Base-by-base conservation (phyloP, 75 land plant genomes). In the Isoetes taiwanensis region DNA sequence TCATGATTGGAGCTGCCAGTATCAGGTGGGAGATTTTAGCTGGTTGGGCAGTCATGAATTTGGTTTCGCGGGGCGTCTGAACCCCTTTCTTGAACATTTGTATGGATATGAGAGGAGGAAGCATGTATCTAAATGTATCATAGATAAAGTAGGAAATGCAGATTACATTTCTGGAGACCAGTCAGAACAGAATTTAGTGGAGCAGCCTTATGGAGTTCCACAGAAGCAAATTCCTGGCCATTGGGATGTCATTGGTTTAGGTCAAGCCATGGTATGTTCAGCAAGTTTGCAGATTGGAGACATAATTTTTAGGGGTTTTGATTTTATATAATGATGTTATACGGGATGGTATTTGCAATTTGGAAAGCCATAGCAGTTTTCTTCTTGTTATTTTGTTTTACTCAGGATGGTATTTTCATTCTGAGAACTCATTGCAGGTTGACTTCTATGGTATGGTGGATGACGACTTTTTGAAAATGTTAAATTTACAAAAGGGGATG, bases 401-500 rank as follows among this genome's bases (percentile, higher is more conserved):
- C 14, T 56, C 3, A 21, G 14, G 35, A 38, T n/a, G 43, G 16
- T 3, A 16, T 32, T 1, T n/a, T 21, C 48, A 32, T 35, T 27
- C 23, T 14, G 21, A 55, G 52, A n/a, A 56, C 25, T 64, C 11
- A 23, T 46, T 62, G 39, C 43, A 89, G 97, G 97, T 93, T 19
- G 98, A 93, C 59, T 93, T 87, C 62, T 93, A 89, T 32, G 98
- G 90, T 0, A 73, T 81, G 68, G 98, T 93, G 9, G 90, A 79
- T 31, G 83, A 93, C 57, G 89, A 73, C 4, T 81, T 87, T 61
- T 56, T 93, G 37, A 74, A 88, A 41, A 73, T 68, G 43, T 33
- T 93, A 58, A 81, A 74, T 33, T 53, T 93, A 43, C 76, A 79
- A 52, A 87, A 93, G 61, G 96, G 96, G 2, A 77, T 73, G 17